Base-by-base conservation (phyloP, 371 early-diverging fungal species). In the Mortierella sp. region DNA sequence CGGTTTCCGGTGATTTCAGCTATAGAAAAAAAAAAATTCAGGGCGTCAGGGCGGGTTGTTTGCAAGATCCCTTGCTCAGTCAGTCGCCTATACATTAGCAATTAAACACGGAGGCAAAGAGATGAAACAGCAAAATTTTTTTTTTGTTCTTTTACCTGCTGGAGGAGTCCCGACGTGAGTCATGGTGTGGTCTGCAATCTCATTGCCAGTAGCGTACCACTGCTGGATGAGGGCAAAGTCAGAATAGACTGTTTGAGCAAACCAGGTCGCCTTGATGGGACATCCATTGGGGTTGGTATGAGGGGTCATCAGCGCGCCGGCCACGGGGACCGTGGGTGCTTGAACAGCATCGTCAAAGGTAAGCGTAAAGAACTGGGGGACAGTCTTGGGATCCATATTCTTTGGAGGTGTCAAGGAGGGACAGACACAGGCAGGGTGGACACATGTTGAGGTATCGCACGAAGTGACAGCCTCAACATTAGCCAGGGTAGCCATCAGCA, bases 321-420 rank as follows among this genome's bases (percentile, higher is more conserved):
- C 76, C 61, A 77, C 67, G 67, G 76, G 58, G 64, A 77, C 61
- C 55, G 65, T 88, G 80, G n/a, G 87, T 82, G 85, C 78, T 71
- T 93, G 92, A 65, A 94, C 77, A 1, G 92, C 88, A 74, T 94
- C 94, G 70, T 92, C 93, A 78, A 90, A 92, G 4, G 93, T 93
- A 63, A 94, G 80, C 34, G 90, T 86, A 24, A 93, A 86, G 76
- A 94, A 94, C 87, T 92, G 92, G 43, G 94, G 94, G 0, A 90
- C 90, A 70, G 90, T 89, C 29, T 85, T 79, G 0, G 90, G 85
- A 5, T 73, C 55, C 16, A 92, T 67, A 14, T 88, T 89, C 41
- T 85, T 86, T 24, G 94, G 93, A 63, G 93, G 90, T 1, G 77
- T 86, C 48, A 74, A 44, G 24, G 91, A 89, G 14, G 93, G 90